Percentiles rank a stretch among this genome's conserved stretches.
phyloP scores from a whole-genome alignment of 176 grass and related monocot species.

The Lolium multiflorum region DNA sequence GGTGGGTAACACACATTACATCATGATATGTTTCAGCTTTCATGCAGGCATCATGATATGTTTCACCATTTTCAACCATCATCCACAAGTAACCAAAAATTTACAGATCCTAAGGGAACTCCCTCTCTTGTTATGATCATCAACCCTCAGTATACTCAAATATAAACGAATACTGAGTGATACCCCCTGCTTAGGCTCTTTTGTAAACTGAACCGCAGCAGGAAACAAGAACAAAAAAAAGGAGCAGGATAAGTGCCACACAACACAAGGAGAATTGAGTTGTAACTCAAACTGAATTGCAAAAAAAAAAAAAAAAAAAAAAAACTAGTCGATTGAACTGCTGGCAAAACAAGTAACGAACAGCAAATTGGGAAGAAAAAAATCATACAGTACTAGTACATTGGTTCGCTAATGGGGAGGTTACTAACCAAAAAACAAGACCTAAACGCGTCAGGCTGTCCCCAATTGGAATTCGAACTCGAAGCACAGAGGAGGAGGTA shows the following conservation, averaged over 20 bases:
- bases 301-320: background rate
- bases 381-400: background rate
- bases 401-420: background rate
- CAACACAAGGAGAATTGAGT: background rate
- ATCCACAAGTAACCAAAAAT: background rate
- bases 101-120: background rate
- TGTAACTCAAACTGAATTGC: background rate
- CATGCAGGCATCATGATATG: constrained; percentile 3
- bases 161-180: no score
- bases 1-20: background rate
- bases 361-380: background rate
- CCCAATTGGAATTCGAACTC: constrained; percentile 39
- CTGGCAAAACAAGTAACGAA: background rate
- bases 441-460: background rate
- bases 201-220: no score
- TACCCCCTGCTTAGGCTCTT: no score
- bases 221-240: background rate
- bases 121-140: no score
- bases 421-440: background rate
- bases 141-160: background rate
- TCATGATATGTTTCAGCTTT: constrained; percentile 14
- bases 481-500: constrained; percentile 23
- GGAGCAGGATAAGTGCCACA: background rate
- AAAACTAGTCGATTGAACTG: background rate
- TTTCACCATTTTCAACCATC: background rate